A percentile compares a stretch with the other conserved stretches of the same genome.
These are phyloP conservation scores for Raphanus hybrid DNA, from an alignment of 441 rosid genomes.

Conservation along the genomic window DNA sequence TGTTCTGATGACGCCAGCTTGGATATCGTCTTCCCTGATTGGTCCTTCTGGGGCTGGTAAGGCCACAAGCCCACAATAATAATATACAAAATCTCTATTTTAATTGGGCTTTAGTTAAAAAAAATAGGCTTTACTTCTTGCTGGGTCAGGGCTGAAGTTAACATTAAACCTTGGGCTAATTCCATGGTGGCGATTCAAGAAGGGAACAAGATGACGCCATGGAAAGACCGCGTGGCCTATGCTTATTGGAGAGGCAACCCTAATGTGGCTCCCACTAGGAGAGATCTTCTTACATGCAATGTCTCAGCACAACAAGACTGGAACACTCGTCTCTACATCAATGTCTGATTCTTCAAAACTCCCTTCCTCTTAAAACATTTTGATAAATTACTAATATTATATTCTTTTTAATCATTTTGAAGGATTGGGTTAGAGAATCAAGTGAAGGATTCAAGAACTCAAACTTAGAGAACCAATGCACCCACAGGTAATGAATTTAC, in stretches of 20 bases:
- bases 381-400: neutral
- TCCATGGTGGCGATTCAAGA: slow-evolving; percentile 46
- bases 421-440: slow-evolving; percentile 54
- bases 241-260: slow-evolving; percentile 70
- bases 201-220: slow-evolving; percentile 47
- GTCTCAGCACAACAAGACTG: slow-evolving; percentile 44
- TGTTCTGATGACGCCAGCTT: slow-evolving; percentile 44
- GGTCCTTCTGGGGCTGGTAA: slow-evolving; percentile 79
- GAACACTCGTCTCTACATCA: slow-evolving; percentile 47
- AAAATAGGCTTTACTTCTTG: neutral
- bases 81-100: neutral
- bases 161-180: slow-evolving; percentile 54
- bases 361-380: neutral
- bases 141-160: slow-evolving; percentile 50
- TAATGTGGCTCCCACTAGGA: slow-evolving; percentile 40
- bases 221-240: slow-evolving; percentile 58
- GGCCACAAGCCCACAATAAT: neutral
- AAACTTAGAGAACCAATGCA: slow-evolving; percentile 57
- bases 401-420: neutral
- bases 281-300: slow-evolving; percentile 57
- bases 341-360: slow-evolving; percentile 29
- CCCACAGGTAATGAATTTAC: slow-evolving; percentile 45
- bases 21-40: slow-evolving; percentile 63
- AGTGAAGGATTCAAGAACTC: slow-evolving; percentile 49
- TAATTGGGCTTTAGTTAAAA: neutral